These are phyloP conservation scores for Dioscorea cayenensis DNA, from an alignment of 116 monocot genomes.

Conservation along the genomic window DNA sequence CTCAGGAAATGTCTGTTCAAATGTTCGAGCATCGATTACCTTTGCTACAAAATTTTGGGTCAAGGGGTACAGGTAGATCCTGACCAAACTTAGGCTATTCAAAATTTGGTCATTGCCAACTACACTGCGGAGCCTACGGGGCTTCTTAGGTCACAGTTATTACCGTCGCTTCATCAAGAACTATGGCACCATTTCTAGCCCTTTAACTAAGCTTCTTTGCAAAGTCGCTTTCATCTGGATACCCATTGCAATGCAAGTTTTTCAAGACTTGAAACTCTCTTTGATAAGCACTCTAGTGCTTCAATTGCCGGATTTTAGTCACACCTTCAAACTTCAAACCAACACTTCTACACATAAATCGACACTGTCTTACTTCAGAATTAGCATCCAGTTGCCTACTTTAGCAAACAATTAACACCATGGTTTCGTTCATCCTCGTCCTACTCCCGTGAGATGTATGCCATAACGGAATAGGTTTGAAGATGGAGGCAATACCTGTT, in stretches of 20 bases:
- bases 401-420: no score
- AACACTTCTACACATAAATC: no score
- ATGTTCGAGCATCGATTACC: background rate
- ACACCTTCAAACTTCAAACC: no score
- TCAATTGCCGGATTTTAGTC: background rate
- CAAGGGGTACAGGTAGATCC: background rate
- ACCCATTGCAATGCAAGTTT: background rate
- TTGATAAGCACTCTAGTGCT: background rate
- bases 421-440: no score
- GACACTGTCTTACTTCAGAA: no score
- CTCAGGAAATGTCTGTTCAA: background rate
- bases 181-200: background rate
- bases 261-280: background rate
- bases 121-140: background rate
- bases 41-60: background rate
- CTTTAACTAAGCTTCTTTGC: no score
- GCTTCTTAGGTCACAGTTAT: constrained; percentile 10
- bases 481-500: no score
- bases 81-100: background rate
- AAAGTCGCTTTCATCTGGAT: background rate
- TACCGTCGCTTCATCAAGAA: background rate
- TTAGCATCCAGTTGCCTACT: no score
- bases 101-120: background rate
- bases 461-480: no score
- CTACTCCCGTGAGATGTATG: no score